Evolutionary conservation across 2,329 filamentous ascomycete species (phyloP).

Genomic region (Fusarium xyrophilum): DNA sequence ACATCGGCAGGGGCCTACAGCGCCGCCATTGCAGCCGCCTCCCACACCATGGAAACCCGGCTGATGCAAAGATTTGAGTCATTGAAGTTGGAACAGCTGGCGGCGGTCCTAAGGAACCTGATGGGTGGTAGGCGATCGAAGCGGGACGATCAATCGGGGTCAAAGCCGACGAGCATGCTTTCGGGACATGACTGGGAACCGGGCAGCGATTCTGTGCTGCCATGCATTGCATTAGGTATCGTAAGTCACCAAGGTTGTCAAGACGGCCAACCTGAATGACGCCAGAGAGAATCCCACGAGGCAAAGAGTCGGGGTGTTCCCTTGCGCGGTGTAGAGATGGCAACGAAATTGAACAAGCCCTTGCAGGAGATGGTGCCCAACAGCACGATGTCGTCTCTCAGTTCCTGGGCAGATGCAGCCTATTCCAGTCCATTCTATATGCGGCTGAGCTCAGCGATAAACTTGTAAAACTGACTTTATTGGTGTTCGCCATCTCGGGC

Average conservation of each 20-base stretch:
- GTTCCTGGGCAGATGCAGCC: background rate
- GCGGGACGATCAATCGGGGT: too few relatives aligned
- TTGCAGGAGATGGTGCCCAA: background rate
- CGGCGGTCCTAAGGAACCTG: too few relatives aligned
- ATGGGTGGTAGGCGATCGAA: too few relatives aligned
- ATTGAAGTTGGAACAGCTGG: too few relatives aligned
- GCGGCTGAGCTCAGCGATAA: accelerated
- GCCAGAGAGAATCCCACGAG: accelerated
- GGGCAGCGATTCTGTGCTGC: accelerated
- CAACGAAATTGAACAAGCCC: background rate
- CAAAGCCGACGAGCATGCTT: too few relatives aligned
- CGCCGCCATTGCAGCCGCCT: too few relatives aligned
- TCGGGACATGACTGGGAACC: background rate
- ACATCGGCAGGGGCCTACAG: too few relatives aligned
- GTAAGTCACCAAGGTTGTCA: accelerated
- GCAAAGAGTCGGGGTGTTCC: background rate
- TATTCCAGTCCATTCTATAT: too few relatives aligned
- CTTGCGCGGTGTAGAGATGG: background rate
- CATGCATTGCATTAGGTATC: background rate
- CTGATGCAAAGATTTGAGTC: too few relatives aligned
- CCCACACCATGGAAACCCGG: too few relatives aligned
- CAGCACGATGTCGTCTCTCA: background rate
- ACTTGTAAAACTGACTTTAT: accelerated
- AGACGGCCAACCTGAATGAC: background rate
- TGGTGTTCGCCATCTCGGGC: accelerated